A percentile compares a stretch with the other conserved stretches of the same genome.
phyloP scores from a whole-genome alignment of 164 flowering plant species.

The Sextonia rubra region DNA sequence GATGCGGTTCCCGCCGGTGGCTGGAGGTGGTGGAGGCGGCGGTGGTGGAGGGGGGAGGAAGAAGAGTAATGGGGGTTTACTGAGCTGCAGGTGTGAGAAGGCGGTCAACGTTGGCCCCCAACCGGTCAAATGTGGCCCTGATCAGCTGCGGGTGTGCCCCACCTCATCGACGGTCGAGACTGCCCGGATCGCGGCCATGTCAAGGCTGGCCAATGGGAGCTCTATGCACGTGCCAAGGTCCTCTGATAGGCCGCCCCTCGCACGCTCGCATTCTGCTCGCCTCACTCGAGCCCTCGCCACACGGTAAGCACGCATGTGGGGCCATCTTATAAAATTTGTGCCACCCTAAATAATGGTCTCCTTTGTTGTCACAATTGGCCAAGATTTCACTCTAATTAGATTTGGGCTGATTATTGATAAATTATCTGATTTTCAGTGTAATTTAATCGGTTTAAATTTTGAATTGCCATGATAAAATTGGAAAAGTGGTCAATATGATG shows the following conservation, averaged over 20 bases:
- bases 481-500: too few species aligned
- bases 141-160: constrained; percentile 1
- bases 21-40: not conserved
- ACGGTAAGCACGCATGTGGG: constrained; percentile 3
- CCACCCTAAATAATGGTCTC: too few species aligned
- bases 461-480: not conserved
- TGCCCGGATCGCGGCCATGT: not conserved
- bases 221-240: not conserved
- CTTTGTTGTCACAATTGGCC: too few species aligned
- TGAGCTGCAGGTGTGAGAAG: constrained; percentile 79
- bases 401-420: not conserved
- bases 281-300: constrained; percentile 25
- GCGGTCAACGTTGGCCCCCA: constrained; percentile 74
- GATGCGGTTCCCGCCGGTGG: not conserved
- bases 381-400: not conserved
- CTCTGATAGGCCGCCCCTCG: constrained; percentile 21
- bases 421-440: not conserved
- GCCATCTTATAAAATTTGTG: too few species aligned
- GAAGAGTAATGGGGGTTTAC: constrained; percentile 25
- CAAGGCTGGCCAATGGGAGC: constrained; percentile 4
- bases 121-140: constrained; percentile 32
- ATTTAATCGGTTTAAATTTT: not conserved
- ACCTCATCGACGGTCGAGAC: not conserved
- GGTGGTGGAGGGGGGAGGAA: constrained; percentile 10
- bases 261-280: constrained; percentile 25